Percentiles rank a stretch among this genome's conserved stretches.
phyloP scores from a whole-genome alignment of 257 asterid species.

The Solanum ossicruentum region DNA sequence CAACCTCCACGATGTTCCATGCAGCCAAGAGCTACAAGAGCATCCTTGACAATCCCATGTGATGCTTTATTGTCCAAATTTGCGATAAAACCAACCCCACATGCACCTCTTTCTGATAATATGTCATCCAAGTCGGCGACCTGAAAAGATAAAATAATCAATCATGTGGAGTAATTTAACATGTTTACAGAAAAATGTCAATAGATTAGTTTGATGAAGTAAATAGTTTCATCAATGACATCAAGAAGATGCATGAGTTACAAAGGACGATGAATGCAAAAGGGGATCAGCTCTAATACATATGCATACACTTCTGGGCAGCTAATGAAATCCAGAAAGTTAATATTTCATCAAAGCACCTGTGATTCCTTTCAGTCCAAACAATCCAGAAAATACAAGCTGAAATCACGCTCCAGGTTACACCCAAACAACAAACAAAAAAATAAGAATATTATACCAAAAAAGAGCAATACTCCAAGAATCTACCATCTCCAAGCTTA shows the following conservation, averaged over 20 bases:
- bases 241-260: background rate
- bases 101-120: slow-evolving; percentile 81
- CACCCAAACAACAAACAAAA: background rate
- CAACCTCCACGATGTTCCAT: slow-evolving; percentile 99
- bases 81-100: slow-evolving; percentile 98
- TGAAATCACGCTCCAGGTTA: background rate
- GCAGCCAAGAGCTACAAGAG: slow-evolving; percentile 93
- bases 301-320: background rate
- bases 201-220: background rate
- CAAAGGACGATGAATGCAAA: background rate
- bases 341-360: background rate
- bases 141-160: slow-evolving; percentile 21
- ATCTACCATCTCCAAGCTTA: background rate
- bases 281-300: background rate
- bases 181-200: background rate
- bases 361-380: background rate
- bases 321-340: background rate
- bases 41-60: slow-evolving; percentile 71
- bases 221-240: background rate
- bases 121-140: slow-evolving; percentile 85
- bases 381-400: background rate
- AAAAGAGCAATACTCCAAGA: background rate
- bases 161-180: background rate
- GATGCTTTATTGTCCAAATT: slow-evolving; percentile 80
- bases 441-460: background rate